phyloP scores from a whole-genome alignment of 192 early-diverging fungal genomes.

The Umbelopsis sp. region DNA sequence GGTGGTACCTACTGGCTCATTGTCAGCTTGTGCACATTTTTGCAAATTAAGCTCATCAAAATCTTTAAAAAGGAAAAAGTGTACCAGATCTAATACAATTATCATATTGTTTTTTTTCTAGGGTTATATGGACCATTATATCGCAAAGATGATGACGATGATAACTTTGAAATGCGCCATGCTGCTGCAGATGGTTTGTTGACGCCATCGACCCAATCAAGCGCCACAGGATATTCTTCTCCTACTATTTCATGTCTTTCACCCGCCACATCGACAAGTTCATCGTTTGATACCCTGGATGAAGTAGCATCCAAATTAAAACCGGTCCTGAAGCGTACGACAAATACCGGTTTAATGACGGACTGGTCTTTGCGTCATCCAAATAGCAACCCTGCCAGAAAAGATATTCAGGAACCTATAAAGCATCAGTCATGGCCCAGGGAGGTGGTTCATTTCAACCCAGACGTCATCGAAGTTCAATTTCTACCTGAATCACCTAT shows the following conservation, averaged over 20 bases:
- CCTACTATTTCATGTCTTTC: slow-evolving; percentile 8
- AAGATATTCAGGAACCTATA: neutral
- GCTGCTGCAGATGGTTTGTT: slow-evolving; percentile 1
- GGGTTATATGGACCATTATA: slow-evolving; percentile 11
- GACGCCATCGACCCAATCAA: slow-evolving; percentile 4
- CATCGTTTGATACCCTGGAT: slow-evolving; percentile 3
- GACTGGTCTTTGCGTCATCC: slow-evolving; percentile 13
- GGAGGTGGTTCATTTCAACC: slow-evolving; percentile 10
- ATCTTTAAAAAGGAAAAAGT: neutral
- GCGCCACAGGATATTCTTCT: neutral
- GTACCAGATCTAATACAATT: neutral
- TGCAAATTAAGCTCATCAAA: no score
- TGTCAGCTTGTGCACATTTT: no score
- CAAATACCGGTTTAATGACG: neutral
- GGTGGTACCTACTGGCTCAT: no score
- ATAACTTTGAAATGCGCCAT: slow-evolving; percentile 15
- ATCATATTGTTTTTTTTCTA: neutral
- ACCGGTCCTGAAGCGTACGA: neutral
- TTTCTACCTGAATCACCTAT: slow-evolving; percentile 9
- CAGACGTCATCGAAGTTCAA: slow-evolving; percentile 9
- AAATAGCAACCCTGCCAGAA: neutral
- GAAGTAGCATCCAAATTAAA: slow-evolving; percentile 17
- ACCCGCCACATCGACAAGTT: neutral
- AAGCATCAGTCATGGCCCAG: slow-evolving; percentile 12
- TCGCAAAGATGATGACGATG: slow-evolving; percentile 13